These are phyloP conservation scores for Helicocarpus griseus DNA, from an alignment of 2,329 filamentous ascomycete species.

Conservation along the genomic window DNA sequence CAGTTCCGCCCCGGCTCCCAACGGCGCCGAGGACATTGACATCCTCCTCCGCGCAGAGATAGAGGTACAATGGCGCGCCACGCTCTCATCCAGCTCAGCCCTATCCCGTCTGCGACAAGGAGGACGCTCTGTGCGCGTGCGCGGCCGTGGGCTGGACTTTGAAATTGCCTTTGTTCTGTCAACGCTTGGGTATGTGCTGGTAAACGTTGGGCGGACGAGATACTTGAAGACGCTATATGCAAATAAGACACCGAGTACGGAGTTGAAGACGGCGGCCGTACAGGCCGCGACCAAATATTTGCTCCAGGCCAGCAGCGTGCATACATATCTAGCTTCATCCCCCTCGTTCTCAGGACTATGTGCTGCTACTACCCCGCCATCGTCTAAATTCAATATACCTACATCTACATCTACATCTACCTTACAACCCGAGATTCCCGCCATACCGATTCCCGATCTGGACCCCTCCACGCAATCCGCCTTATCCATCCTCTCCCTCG, in stretches of 20 bases:
- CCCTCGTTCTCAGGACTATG: conserved; percentile 29
- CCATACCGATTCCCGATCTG: conserved; percentile 35
- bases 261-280: conserved; percentile 61
- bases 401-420: background rate
- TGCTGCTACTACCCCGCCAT: conserved; percentile 46
- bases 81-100: conserved; percentile 49
- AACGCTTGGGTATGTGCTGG: conserved; percentile 65
- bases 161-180: conserved; percentile 73
- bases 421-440: background rate
- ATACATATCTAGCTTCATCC: conserved; percentile 58
- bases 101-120: conserved; percentile 25
- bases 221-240: conserved; percentile 63
- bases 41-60: conserved; percentile 59
- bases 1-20: conserved; percentile 37
- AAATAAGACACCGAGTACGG: conserved; percentile 50
- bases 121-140: conserved; percentile 43
- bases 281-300: conserved; percentile 66
- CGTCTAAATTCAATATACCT: conserved; percentile 14
- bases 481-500: conserved; percentile 53
- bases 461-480: conserved; percentile 33
- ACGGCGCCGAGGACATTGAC: conserved; percentile 49
- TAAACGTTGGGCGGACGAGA: conserved; percentile 59
- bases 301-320: conserved; percentile 67
- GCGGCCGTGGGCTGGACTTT: conserved; percentile 65
- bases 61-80: conserved; percentile 71